Base-by-base conservation (phyloP, 2,329 filamentous ascomycete genomes). In the Mycocentrospora acerina region DNA sequence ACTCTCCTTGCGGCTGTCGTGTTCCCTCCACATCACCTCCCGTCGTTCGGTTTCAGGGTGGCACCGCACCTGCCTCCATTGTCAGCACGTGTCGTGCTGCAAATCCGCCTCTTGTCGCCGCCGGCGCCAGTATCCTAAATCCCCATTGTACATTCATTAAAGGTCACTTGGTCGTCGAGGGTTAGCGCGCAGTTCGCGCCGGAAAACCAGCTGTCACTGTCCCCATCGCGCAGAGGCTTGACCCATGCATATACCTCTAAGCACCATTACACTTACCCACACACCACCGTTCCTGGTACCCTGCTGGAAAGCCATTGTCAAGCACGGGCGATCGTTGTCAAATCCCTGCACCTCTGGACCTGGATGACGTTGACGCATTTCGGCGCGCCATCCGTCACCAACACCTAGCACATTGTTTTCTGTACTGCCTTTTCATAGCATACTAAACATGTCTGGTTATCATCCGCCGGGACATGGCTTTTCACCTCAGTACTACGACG, bases 291-390 rank as follows among this genome's bases (percentile, higher is more conserved):
- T 46, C 54, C 54, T 56, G 54, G 48, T 44, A 46, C 50, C 53
- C 46, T 56, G 49, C 46, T 51, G 52, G 51, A 44, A 47, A 53
- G 49, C 53, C 45, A 51, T 58, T 55, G 48, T 56, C 51, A 53
- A 48, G 44, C 51, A 48, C 51, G 48, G 57, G 51, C 59, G 61
- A 65, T 64, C 62, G 55, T 51, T 59, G 46, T 50, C 37, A 38
- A 46, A 64, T 44, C 60, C 60, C 59, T 64, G 62, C 53, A 50
- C n/a, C n/a, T 42, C 54, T 46, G 40, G 42, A 52, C 48, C 51
- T 60, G 61, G 51, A 67, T 67, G 64, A 67, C 63, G 63, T 66
- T 65, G 59, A 59, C 53, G 50, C 49, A 44, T 46, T 55, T 50
- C 51, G 49, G 48, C 48, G 35, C 46, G 35, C 44, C 47, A 55